Percentiles rank a stretch among this genome's conserved stretches.
phyloP scores from a whole-genome alignment of 176 grass and related monocot genomes.

The Oryza glumipatula region DNA sequence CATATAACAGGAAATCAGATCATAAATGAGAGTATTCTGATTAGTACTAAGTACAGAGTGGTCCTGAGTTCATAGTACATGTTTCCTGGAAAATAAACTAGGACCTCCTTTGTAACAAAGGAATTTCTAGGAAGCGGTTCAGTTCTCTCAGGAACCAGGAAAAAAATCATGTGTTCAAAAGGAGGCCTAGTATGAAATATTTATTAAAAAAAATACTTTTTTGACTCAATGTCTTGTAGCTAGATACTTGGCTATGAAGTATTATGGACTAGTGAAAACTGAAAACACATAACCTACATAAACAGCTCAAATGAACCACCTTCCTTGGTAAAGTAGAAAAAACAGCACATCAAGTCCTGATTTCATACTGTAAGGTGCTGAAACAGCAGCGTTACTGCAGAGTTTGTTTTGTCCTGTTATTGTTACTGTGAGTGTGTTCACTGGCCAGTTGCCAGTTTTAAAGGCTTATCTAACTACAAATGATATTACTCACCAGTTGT shows the following conservation, averaged over 20 bases:
- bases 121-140: not conserved
- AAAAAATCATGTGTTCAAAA: not conserved
- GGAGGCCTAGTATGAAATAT: not conserved
- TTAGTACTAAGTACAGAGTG: not conserved
- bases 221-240: not conserved
- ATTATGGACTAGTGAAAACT: not conserved
- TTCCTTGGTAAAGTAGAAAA: slow-evolving; percentile 23
- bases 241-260: not conserved
- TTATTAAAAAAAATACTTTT: slow-evolving; percentile 36
- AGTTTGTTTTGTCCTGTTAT: not conserved
- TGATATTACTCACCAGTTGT: slow-evolving; percentile 49
- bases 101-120: not conserved
- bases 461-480: not conserved
- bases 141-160: not conserved
- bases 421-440: slow-evolving; percentile 16
- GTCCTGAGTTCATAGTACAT: not conserved
- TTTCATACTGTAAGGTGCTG: slow-evolving; percentile 9
- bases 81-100: not conserved
- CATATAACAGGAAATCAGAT: not conserved
- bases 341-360: not conserved
- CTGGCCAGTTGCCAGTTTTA: not conserved
- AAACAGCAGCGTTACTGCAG: not conserved
- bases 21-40: not conserved
- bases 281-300: slow-evolving; percentile 1
- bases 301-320: not conserved